phyloP scores from a whole-genome alignment of 2,329 filamentous ascomycete species.

The Clonostachys rosea region DNA sequence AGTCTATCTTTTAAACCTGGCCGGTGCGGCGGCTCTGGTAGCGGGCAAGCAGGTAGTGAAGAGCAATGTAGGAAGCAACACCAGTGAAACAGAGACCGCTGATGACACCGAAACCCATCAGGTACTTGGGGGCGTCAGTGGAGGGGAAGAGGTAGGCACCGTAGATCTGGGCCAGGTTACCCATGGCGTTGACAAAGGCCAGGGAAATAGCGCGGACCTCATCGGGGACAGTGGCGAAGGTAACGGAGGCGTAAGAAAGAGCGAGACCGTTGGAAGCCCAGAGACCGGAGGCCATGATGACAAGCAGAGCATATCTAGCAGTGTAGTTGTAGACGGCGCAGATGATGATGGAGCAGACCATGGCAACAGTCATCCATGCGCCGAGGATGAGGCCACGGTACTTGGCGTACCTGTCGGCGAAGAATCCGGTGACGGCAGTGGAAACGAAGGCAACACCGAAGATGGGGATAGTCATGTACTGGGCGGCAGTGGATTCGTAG shows the following conservation, averaged over 20 bases:
- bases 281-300: conserved; percentile 49
- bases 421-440: conserved; percentile 38
- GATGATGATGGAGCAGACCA: conserved; percentile 29
- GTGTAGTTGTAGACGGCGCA: conserved; percentile 46
- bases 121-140: conserved; percentile 40
- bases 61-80: conserved; percentile 5
- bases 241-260: conserved; percentile 44
- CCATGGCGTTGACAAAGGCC: conserved; percentile 49
- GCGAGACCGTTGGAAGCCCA: conserved; percentile 48
- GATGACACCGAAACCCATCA: conserved; percentile 33
- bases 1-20: too few species aligned
- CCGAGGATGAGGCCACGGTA: conserved; percentile 42
- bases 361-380: conserved; percentile 35
- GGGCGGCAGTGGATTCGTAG: conserved; percentile 18
- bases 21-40: neutral
- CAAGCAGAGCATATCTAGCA: conserved; percentile 45
- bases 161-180: conserved; percentile 51
- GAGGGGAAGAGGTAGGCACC: conserved; percentile 47
- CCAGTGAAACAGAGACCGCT: conserved; percentile 13
- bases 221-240: conserved; percentile 41
- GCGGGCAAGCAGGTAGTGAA: neutral
- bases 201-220: conserved; percentile 41
- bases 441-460: conserved; percentile 47
- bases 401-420: conserved; percentile 36
- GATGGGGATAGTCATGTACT: conserved; percentile 36